Base-by-base conservation (phyloP, 371 early-diverging fungal genomes). In the Mortierella sp. region DNA sequence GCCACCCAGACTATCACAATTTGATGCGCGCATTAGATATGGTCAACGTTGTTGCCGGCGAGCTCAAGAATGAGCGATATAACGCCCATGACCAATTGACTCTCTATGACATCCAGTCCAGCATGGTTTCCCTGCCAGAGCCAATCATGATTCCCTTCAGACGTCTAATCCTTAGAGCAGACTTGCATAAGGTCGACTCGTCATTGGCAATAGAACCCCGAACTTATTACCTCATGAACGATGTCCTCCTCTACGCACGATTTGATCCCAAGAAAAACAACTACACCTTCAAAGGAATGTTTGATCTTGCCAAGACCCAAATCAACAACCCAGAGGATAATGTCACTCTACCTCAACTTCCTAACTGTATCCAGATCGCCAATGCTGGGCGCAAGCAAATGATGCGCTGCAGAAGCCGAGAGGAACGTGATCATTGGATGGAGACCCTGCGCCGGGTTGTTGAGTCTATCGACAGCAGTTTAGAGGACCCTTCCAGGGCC, bases 281-380 rank as follows among this genome's bases (percentile, higher is more conserved):
- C 4, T 75, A 80, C 30, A 61, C 65, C n/a, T 80, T 75, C 75
- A 80, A 80, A 73, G 80, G 80, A 35, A 80, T 80, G 80, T 80
- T 80, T 61, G 75, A 80, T 43, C 39, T 80, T 57, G 65, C 75
- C 1, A 59, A 58, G 58, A 67, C 75, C 6, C 75, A 72, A 22
- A 64, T 80, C 65, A 80, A 80, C 58, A 80, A 80, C 30, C 75
- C 80, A 12, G 80, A 80, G 43, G 80, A 80, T 40, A 80, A 80
- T 51, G 61, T 70, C 28, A 72, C 75, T 0, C 65, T 80, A 5
- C 80, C 80, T 3, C 80, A 80, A 45, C 68, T 80, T 26, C 80
- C 80, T 24, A 80, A 80, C 57, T 80, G 72, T 40, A 64, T 80
- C 45, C 80, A 80, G 58, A 68, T 80, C 51, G 71, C 80, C 22